These are phyloP conservation scores for Echites panduratus DNA, from an alignment of 257 asterid genomes.

Conservation along the genomic window DNA sequence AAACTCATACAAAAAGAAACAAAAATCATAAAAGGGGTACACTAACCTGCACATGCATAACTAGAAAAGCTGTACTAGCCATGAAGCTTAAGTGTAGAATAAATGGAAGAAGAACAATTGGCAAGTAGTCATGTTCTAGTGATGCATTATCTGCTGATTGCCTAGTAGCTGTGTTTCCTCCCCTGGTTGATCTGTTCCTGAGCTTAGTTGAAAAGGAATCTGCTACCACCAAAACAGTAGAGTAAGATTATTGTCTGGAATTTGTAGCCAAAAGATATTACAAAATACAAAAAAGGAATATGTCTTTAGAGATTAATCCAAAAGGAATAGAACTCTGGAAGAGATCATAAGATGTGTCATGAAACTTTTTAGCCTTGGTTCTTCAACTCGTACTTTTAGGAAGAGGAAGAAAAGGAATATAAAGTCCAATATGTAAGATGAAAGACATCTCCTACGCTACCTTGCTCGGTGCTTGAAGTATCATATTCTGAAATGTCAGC, in stretches of 20 bases:
- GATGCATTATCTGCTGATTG: constrained; percentile 29
- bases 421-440: not conserved
- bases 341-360: not conserved
- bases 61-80: constrained; percentile 73
- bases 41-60: constrained; percentile 91
- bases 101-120: constrained; percentile 64
- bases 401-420: not conserved
- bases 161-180: constrained; percentile 21
- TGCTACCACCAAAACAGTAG: constrained; percentile 21
- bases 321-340: not conserved
- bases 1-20: not conserved
- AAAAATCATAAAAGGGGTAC: not conserved
- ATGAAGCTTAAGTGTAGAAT: constrained; percentile 73
- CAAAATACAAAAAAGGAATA: not conserved
- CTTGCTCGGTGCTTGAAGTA: constrained; percentile 35
- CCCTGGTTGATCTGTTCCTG: constrained; percentile 38
- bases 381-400: not conserved
- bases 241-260: constrained; percentile 14
- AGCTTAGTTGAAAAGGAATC: constrained; percentile 32
- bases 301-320: not conserved
- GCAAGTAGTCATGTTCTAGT: constrained; percentile 25
- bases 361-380: not conserved
- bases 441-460: constrained; percentile 29
- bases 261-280: not conserved
- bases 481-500: constrained; percentile 20